Evolutionary conservation across 2,329 filamentous ascomycete genomes (phyloP).

Genomic region (Colletotrichum siamense): DNA sequence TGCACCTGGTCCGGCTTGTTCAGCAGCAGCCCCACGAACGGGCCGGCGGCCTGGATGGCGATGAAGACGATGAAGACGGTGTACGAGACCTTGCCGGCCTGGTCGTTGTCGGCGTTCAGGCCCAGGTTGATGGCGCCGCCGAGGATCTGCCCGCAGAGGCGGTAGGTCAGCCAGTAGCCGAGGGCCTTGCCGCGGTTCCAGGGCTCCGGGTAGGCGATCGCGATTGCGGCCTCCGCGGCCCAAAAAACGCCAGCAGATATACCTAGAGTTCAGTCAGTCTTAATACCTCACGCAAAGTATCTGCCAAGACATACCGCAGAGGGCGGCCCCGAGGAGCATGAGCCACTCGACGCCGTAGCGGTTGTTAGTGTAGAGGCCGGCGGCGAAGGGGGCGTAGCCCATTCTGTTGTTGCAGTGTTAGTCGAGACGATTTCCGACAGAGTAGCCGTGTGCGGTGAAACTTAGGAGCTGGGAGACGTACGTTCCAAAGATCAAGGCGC

Average conservation of each 20-base stretch:
- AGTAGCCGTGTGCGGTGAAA: fast-evolving
- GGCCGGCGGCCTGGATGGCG: constrained; percentile 69
- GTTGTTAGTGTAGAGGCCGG: constrained; percentile 76
- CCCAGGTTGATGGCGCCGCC: constrained; percentile 76
- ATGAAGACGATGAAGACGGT: constrained; percentile 75
- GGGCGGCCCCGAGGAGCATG: constrained; percentile 68
- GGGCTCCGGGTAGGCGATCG: constrained; percentile 74
- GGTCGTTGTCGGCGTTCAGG: constrained; percentile 61
- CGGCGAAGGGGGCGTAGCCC: constrained; percentile 75
- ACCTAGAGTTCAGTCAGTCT: too few relatives aligned
- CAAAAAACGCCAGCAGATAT: constrained; percentile 77
- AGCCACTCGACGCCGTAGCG: constrained; percentile 74
- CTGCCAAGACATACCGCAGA: constrained; percentile 61
- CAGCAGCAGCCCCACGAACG: constrained; percentile 68
- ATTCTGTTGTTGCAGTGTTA: constrained; percentile 38
- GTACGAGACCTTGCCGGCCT: constrained; percentile 71
- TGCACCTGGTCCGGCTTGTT: constrained; percentile 67
- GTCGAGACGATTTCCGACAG: fast-evolving
- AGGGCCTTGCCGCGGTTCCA: constrained; percentile 69
- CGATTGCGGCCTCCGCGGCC: constrained; percentile 77
- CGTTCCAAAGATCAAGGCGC: constrained; percentile 74
- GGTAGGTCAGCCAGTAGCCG: constrained; percentile 69
- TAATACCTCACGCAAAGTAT: too few relatives aligned
- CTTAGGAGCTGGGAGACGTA: constrained; percentile 30
- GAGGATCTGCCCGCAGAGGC: constrained; percentile 69